Conservation (phyloP, 1,284 basidiomycete genomes). For the Mycena sp. region DNA sequence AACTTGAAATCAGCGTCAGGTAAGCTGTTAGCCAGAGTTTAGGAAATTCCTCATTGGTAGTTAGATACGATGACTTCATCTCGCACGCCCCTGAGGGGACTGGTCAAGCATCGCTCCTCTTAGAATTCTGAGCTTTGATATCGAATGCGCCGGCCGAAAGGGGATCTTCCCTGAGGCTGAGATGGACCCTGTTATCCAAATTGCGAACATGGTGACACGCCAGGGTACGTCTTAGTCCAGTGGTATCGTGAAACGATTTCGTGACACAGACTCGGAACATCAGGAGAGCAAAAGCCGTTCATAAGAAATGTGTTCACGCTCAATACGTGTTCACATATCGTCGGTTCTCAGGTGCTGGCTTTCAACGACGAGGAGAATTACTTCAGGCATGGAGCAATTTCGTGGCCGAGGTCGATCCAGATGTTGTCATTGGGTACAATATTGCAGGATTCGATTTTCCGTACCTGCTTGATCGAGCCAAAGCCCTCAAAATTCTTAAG, state of each 20-base stretch:
- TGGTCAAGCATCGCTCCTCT: constrained; percentile 93
- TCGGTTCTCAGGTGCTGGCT: constrained; percentile 93
- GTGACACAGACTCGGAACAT: neutral
- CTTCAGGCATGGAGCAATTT: constrained; percentile 88
- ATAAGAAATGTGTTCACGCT: constrained; percentile 97
- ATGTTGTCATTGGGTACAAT: constrained; percentile 95
- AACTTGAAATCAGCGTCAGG: constrained; percentile 85
- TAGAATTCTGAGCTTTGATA: constrained; percentile 94
- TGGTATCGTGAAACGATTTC: neutral
- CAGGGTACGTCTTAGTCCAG: constrained; percentile 69
- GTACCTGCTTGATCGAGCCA: constrained; percentile 91
- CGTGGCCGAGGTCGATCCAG: constrained; percentile 88
- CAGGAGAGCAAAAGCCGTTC: constrained; percentile 91
- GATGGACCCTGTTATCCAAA: constrained; percentile 94
- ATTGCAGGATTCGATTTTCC: constrained; percentile 93
- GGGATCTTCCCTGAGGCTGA: constrained; percentile 94
- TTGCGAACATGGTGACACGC: constrained; percentile 96
- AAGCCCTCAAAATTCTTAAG: constrained; percentile 74
- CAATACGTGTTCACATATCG: constrained; percentile 92
- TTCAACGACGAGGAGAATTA: constrained; percentile 81
- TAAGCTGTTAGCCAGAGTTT: constrained; percentile 38
- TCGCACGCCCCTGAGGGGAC: constrained; percentile 88
- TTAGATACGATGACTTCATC: constrained; percentile 83
- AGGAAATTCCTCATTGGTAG: constrained; percentile 15
- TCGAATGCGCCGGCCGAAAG: constrained; percentile 96